phyloP scores from a whole-genome alignment of 768 basidiomycete genomes.

The Coprinopsis sp. region DNA sequence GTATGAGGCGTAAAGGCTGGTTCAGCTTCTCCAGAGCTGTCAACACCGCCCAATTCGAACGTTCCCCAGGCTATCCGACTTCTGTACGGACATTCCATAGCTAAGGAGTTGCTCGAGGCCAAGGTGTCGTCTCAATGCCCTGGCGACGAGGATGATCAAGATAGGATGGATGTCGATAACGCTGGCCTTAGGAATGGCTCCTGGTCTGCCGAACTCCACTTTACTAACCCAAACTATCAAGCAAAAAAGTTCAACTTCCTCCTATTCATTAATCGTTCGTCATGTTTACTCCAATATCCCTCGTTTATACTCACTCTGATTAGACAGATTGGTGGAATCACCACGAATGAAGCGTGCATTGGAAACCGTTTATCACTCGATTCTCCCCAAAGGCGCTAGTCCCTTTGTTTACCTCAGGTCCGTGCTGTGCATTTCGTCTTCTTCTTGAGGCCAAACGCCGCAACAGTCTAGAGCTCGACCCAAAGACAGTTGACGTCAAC shows the following conservation, averaged over 20 bases:
- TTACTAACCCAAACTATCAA: slow-evolving; percentile 86
- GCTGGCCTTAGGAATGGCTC: slow-evolving; percentile 35
- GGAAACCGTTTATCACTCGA: slow-evolving; percentile 77
- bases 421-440: slow-evolving; percentile 15
- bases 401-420: slow-evolving; percentile 96
- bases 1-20: slow-evolving; percentile 47
- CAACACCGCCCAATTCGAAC: slow-evolving; percentile 68
- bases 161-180: slow-evolving; percentile 25
- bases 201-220: slow-evolving; percentile 73
- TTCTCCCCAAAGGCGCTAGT: slow-evolving; percentile 83
- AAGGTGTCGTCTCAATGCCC: slow-evolving; percentile 34
- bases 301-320: background rate
- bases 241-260: slow-evolving; percentile 81
- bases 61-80: slow-evolving; percentile 67
- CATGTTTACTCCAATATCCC: background rate
- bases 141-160: slow-evolving; percentile 26
- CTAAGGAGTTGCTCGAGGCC: slow-evolving; percentile 63
- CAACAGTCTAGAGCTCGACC: slow-evolving; percentile 74
- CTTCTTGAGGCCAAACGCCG: background rate
- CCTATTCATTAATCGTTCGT: slow-evolving; percentile 92
- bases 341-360: slow-evolving; percentile 80
- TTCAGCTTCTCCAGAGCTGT: slow-evolving; percentile 70
- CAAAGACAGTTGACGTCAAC: slow-evolving; percentile 90
- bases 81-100: slow-evolving; percentile 76
- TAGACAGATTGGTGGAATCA: slow-evolving; percentile 92